Conservation (phyloP, 2,329 filamentous ascomycete species). For the Colletotrichum karsti region DNA sequence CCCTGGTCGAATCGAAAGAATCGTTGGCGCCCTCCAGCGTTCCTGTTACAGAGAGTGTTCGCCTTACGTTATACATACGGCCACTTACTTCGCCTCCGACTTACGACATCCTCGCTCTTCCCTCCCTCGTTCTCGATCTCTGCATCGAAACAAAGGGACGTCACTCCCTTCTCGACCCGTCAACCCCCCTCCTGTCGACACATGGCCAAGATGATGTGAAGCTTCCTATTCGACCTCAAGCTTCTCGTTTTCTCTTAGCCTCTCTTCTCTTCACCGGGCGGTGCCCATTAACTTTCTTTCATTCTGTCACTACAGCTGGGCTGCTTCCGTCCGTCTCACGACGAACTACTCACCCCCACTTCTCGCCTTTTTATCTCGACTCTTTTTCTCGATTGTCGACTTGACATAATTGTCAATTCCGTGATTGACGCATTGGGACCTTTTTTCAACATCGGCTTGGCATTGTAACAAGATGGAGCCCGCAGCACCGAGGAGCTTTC, state of each 20-base stretch:
- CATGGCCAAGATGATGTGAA: constrained; percentile 26
- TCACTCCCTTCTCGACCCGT: not conserved
- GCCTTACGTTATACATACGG: constrained; percentile 9
- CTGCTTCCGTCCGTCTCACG: constrained; percentile 16
- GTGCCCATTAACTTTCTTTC: constrained; percentile 13
- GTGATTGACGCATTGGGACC: not conserved
- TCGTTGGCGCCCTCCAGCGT: not conserved
- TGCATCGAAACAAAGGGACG: not conserved
- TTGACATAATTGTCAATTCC: not conserved
- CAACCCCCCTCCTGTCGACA: not conserved
- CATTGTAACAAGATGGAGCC: not conserved
- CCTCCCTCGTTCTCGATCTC: not conserved
- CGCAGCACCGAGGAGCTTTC: not conserved
- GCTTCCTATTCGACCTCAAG: constrained; percentile 1
- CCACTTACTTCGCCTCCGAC: not conserved
- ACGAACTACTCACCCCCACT: not conserved
- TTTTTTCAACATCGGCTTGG: not conserved
- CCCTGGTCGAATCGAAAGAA: not conserved
- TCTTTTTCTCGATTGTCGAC: not conserved
- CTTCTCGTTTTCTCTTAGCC: not conserved
- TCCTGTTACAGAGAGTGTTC: not conserved
- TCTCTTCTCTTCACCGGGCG: constrained; percentile 19
- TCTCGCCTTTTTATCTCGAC: not conserved
- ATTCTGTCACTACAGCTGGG: constrained; percentile 18
- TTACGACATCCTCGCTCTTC: too few species aligned